A percentile compares a stretch with the other conserved stretches of the same genome.
Conservation (phyloP, 1,139 yeast species). For the Scheffersomyces parashehatae region DNA sequence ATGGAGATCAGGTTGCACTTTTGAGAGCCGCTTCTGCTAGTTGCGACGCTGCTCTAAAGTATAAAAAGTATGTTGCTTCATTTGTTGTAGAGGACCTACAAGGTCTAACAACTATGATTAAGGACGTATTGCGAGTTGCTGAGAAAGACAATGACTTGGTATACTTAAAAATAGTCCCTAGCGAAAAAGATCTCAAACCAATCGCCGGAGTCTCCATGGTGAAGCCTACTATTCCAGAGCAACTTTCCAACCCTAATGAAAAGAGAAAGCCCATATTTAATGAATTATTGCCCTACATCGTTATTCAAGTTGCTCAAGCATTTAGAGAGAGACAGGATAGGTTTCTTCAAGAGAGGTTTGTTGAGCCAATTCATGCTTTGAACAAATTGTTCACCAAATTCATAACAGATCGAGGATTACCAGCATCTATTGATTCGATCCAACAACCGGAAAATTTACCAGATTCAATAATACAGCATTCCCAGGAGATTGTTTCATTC, state of each 20-base stretch:
- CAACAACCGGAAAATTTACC: slow-evolving; percentile 69
- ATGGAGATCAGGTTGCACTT: slow-evolving; percentile 72
- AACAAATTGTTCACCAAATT: slow-evolving; percentile 48
- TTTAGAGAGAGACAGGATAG: slow-evolving; percentile 65
- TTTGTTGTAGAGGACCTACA: slow-evolving; percentile 48
- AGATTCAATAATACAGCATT: slow-evolving; percentile 52
- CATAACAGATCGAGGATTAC: slow-evolving; percentile 48
- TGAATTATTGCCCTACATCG: slow-evolving; percentile 63
- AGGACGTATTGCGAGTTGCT: slow-evolving; percentile 50
- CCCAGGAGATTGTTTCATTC: slow-evolving; percentile 50
- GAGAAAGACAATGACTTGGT: slow-evolving; percentile 82
- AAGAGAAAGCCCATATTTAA: slow-evolving; percentile 40
- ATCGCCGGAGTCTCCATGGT: slow-evolving; percentile 59
- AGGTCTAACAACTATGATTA: slow-evolving; percentile 48
- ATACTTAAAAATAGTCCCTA: slow-evolving; percentile 67
- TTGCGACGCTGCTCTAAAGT: slow-evolving; percentile 38
- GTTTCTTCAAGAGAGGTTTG: slow-evolving; percentile 52
- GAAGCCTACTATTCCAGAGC: slow-evolving; percentile 43
- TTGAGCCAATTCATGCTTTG: slow-evolving; percentile 53
- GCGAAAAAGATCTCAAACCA: slow-evolving; percentile 37
- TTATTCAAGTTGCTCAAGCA: slow-evolving; percentile 68
- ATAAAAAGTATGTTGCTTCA: slow-evolving; percentile 43
- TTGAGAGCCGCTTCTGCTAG: slow-evolving; percentile 38
- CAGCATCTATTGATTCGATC: slow-evolving; percentile 64
- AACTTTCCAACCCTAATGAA: slow-evolving; percentile 21